phyloP scores from a whole-genome alignment of 352 stramenopile species.

The Globisporangium cystogenes region DNA sequence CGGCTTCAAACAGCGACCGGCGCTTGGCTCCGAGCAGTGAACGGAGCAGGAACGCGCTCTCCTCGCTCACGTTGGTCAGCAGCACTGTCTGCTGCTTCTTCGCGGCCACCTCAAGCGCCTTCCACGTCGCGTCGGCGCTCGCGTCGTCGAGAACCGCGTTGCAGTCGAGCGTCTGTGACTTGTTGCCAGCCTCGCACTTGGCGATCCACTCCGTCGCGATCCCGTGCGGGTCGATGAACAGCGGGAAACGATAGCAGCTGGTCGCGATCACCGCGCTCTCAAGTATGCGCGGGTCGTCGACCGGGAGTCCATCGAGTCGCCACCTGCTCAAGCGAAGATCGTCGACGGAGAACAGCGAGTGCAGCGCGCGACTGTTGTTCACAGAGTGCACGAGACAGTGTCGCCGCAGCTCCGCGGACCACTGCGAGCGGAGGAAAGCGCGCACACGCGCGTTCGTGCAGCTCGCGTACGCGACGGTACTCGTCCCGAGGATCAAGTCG shows the following conservation, averaged over 20 bases:
- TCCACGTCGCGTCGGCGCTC: constrained; percentile 25
- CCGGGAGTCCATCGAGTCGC: constrained; percentile 32
- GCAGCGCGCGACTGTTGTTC: constrained; percentile 6
- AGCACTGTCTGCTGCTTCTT: constrained; percentile 36
- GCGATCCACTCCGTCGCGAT: constrained; percentile 51
- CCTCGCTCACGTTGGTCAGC: constrained; percentile 31
- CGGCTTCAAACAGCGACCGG: constrained; percentile 30
- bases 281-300: constrained; percentile 24
- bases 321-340: constrained; percentile 29
- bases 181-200: constrained; percentile 17
- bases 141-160: constrained; percentile 5
- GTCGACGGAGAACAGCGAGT: constrained; percentile 31
- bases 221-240: constrained; percentile 57
- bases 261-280: constrained; percentile 43
- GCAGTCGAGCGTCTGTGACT: constrained; percentile 3
- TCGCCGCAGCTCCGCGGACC: constrained; percentile 25
- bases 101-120: constrained; percentile 28
- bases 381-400: constrained; percentile 29
- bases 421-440: constrained; percentile 23
- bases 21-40: constrained; percentile 44
- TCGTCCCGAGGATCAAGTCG: constrained; percentile 61
- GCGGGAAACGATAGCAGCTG: constrained; percentile 34
- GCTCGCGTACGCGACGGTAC: constrained; percentile 39
- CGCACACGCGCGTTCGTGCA: constrained; percentile 14
- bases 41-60: constrained; percentile 16